Conservation (phyloP, 345 rosid genomes). For the Bruguiera gymnorhiza region DNA sequence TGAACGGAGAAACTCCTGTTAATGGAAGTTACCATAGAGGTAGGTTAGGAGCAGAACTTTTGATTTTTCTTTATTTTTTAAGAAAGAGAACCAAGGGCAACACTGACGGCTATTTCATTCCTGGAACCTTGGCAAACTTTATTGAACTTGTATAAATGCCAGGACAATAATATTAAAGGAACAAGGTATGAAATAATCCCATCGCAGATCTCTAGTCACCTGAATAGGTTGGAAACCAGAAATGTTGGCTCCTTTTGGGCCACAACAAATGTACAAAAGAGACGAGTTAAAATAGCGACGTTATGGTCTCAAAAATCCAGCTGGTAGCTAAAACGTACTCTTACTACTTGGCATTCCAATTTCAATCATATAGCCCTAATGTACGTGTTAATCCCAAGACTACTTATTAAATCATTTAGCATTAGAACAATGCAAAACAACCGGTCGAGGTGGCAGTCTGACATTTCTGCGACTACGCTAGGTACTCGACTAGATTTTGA, state of each 20-base stretch:
- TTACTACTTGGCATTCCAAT: too few relatives aligned
- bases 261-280: constrained; percentile 25
- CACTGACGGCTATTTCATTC: neutral
- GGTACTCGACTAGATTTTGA: too few relatives aligned
- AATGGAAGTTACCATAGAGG: neutral
- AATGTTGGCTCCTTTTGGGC: constrained; percentile 98
- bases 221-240: constrained; percentile 94
- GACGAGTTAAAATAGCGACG: neutral
- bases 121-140: neutral
- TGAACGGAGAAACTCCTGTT: constrained; percentile 72
- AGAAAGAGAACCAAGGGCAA: too few relatives aligned
- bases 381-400: too few relatives aligned
- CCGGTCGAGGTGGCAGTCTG: too few relatives aligned
- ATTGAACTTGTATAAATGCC: neutral
- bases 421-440: too few relatives aligned
- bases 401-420: too few relatives aligned
- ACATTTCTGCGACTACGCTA: too few relatives aligned
- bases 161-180: constrained; percentile 2
- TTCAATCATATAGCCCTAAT: too few relatives aligned
- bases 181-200: constrained; percentile 12
- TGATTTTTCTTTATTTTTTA: neutral
- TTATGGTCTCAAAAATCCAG: too few relatives aligned
- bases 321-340: too few relatives aligned
- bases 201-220: constrained; percentile 70
- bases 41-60: neutral